Evolutionary conservation across 441 rosid genomes (phyloP).

Genomic region (Bruguiera hainesii): DNA sequence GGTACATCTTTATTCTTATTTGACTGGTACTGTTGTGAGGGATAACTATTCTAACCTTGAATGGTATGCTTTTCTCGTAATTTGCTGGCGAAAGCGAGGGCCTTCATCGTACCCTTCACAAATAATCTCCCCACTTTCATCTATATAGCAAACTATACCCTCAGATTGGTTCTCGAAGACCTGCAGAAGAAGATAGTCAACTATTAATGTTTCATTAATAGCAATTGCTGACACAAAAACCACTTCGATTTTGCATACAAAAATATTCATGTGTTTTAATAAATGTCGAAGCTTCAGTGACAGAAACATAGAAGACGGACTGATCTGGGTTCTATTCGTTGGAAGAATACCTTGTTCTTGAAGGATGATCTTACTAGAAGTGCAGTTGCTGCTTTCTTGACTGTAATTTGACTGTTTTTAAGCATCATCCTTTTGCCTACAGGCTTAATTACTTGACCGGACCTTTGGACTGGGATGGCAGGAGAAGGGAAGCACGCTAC

Average conservation of each 20-base stretch:
- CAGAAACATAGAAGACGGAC: background rate
- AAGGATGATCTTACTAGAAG: constrained; percentile 53
- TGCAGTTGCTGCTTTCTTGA: constrained; percentile 28
- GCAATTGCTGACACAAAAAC: no score
- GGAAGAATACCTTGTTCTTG: constrained; percentile 47
- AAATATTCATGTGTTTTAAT: no score
- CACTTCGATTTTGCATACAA: no score
- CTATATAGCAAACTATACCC: constrained; percentile 76
- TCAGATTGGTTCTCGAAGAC: constrained; percentile 66
- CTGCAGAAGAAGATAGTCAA: constrained; percentile 25
- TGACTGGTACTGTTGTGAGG: background rate
- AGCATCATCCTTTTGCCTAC: constrained; percentile 33
- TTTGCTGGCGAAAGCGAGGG: constrained; percentile 58
- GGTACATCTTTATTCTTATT: no score
- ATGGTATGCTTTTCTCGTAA: constrained; percentile 35
- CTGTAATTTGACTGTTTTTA: constrained; percentile 35
- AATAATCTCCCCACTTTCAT: constrained; percentile 71
- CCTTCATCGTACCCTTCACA: constrained; percentile 99
- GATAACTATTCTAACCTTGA: constrained; percentile 38
- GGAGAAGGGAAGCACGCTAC: constrained; percentile 41
- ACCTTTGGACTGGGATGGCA: constrained; percentile 28
- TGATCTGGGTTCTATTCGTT: background rate
- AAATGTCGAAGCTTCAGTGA: background rate
- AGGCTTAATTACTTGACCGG: constrained; percentile 30
- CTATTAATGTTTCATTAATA: constrained; percentile 10